Conservation (phyloP, 2,329 filamentous ascomycete species). For the Penicillium sp. region DNA sequence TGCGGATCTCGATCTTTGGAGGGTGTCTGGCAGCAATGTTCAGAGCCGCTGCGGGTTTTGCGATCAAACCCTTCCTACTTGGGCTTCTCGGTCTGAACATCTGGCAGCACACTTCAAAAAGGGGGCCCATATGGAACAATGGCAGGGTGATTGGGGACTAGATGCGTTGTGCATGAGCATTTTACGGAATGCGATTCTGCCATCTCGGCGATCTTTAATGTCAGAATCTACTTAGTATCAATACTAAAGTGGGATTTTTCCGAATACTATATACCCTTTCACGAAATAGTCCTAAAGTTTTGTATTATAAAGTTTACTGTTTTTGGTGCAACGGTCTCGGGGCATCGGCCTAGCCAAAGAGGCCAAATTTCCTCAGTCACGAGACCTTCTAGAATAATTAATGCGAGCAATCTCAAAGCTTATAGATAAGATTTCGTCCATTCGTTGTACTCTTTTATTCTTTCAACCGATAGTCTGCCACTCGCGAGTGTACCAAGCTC, state of each 20-base stretch:
- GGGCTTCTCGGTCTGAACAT: slow-evolving; percentile 58
- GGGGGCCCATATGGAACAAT: slow-evolving; percentile 57
- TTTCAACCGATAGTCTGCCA: slow-evolving; percentile 26
- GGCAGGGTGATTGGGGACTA: slow-evolving; percentile 60
- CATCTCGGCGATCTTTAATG: slow-evolving; percentile 23
- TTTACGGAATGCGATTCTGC: slow-evolving; percentile 41
- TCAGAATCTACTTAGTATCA: background rate
- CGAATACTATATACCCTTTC: too few species aligned
- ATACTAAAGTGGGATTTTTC: too few species aligned
- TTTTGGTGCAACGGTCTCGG: too few species aligned
- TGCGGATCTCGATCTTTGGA: slow-evolving; percentile 60
- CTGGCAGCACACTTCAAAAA: slow-evolving; percentile 60
- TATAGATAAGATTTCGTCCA: background rate
- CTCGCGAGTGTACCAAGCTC: slow-evolving; percentile 44
- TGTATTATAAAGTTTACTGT: too few species aligned
- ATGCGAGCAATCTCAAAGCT: too few species aligned
- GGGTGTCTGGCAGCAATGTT: slow-evolving; percentile 55
- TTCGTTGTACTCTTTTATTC: background rate
- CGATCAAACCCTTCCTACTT: slow-evolving; percentile 50
- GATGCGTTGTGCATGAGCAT: slow-evolving; percentile 35
- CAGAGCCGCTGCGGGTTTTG: slow-evolving; percentile 61
- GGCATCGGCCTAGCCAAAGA: background rate
- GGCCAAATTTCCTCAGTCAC: background rate
- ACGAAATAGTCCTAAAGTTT: too few species aligned
- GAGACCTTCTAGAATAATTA: background rate